These are phyloP conservation scores for Neofusicoccum kwambonambiense DNA, from an alignment of 2,329 filamentous ascomycete genomes.

Conservation along the genomic window DNA sequence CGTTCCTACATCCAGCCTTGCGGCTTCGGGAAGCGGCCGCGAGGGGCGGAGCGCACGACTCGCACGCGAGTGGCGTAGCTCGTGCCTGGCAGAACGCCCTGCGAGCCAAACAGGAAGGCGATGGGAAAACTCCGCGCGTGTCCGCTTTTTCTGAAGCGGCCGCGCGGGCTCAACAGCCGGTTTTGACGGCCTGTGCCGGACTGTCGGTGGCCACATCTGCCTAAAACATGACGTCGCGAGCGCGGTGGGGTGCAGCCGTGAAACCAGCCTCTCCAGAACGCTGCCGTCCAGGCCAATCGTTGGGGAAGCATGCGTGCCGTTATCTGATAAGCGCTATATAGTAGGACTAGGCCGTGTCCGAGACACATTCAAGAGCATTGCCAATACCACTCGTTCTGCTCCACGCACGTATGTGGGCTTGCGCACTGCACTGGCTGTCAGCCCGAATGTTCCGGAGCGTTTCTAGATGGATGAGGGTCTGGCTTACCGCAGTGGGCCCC, in stretches of 20 bases:
- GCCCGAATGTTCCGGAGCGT: not conserved
- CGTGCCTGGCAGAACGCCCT: conserved; percentile 8
- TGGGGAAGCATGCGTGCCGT: not conserved
- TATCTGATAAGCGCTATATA: not conserved
- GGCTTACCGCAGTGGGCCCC: not conserved
- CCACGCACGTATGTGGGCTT: not conserved
- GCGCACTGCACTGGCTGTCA: not conserved
- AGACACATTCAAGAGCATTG: not conserved
- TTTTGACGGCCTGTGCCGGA: not conserved
- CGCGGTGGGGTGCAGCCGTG: not conserved
- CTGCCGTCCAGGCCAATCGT: not conserved
- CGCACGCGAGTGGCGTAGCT: conserved; percentile 1
- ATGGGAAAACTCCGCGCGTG: not conserved
- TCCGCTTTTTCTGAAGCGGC: conserved; percentile 11
- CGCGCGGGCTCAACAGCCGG: not conserved
- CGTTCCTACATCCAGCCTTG: not conserved
- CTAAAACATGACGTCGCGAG: not conserved
- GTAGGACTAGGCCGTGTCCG: not conserved
- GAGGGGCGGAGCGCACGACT: not conserved
- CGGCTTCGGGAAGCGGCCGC: not conserved
- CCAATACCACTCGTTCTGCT: not conserved
- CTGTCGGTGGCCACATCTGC: too few relatives aligned
- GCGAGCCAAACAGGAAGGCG: not conserved
- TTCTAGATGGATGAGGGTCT: not conserved
- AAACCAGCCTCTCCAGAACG: not conserved